Evolutionary conservation across 2,329 filamentous ascomycete species (phyloP).

Genomic region (Sodiomyces alkalinus): DNA sequence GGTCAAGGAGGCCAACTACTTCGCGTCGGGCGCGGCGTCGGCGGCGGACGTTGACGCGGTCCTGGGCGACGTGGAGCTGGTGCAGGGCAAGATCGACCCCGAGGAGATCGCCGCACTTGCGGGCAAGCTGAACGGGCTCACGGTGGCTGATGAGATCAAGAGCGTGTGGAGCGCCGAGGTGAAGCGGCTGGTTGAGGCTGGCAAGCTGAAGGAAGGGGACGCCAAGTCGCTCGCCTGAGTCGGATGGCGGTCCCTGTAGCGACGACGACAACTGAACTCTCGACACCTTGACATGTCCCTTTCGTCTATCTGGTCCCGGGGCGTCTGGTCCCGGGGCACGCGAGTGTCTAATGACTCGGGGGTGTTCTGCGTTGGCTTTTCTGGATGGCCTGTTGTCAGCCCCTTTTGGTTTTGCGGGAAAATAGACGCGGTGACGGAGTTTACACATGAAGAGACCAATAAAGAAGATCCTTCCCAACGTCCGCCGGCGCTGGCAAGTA

Average conservation of each 20-base stretch:
- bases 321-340: no score
- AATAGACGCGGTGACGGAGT: no score
- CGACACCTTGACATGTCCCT: no score
- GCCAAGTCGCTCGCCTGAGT: conserved; percentile 44
- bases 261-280: no score
- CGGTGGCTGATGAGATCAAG: conserved; percentile 76
- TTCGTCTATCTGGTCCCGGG: no score
- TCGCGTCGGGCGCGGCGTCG: conserved; percentile 57
- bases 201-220: conserved; percentile 78
- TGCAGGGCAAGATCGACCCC: conserved; percentile 77
- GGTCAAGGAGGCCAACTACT: conserved; percentile 98
- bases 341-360: no score
- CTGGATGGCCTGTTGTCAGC: no score
- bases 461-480: no score
- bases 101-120: conserved; percentile 82
- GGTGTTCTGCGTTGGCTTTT: no score
- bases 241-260: background rate
- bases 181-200: conserved; percentile 60
- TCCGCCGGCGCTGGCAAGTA: no score
- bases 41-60: conserved; percentile 67
- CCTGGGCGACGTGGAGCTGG: conserved; percentile 68
- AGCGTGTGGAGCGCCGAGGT: conserved; percentile 64
- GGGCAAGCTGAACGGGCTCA: conserved; percentile 63
- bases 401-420: no score
- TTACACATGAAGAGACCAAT: no score